Evolutionary conservation across 225 moss, liverwort and hornwort genomes (phyloP).

Genomic region (Polytrichum formosum): DNA sequence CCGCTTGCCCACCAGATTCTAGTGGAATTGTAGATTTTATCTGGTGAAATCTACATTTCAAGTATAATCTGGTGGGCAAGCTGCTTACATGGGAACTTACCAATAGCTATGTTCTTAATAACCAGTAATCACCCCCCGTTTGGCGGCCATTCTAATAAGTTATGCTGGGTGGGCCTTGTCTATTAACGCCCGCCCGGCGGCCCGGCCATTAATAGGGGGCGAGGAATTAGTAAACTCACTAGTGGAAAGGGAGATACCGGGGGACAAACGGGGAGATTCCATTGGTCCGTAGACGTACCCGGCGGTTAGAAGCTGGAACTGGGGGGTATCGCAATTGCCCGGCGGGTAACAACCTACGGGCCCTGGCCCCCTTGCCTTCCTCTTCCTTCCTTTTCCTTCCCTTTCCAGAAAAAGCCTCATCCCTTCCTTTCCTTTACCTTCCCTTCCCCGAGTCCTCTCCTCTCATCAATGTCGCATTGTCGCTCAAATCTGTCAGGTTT

Average conservation of each 20-base stretch:
- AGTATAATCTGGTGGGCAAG: no score
- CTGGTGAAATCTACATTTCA: no score
- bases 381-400: not conserved
- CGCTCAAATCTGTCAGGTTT: not conserved
- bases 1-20: no score
- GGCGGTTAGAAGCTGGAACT: not conserved
- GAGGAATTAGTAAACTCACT: not conserved
- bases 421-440: not conserved
- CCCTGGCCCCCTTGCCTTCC: not conserved
- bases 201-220: not conserved
- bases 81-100: no score
- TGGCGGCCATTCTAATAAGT: no score
- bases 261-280: conserved; percentile 6
- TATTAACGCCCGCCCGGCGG: not conserved
- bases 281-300: not conserved
- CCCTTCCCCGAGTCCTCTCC: not conserved
- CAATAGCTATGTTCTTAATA: no score
- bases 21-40: no score
- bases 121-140: no score
- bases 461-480: not conserved
- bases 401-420: not conserved
- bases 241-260: conserved; percentile 5
- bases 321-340: not conserved
- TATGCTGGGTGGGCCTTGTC: no score
- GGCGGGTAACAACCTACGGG: not conserved